These are phyloP conservation scores for Acanthamoeba quina DNA, from an alignment of 208 protist species.

Conservation along the genomic window DNA sequence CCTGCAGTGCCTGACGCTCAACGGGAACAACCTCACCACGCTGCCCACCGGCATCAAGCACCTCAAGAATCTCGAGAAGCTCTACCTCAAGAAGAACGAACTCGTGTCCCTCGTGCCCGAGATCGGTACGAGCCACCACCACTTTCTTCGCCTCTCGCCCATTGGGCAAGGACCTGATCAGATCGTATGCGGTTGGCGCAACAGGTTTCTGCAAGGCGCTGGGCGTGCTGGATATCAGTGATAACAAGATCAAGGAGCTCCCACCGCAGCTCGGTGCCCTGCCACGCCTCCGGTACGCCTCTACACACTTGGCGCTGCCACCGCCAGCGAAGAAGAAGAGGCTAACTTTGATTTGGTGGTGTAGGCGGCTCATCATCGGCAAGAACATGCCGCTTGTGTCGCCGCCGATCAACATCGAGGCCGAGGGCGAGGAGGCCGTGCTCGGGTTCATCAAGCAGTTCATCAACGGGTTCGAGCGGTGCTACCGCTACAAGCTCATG, in stretches of 20 bases:
- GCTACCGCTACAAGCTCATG: constrained; percentile 73
- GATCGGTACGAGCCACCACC: not conserved
- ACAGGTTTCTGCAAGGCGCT: constrained; percentile 34
- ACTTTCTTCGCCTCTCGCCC: too few species aligned
- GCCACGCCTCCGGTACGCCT: constrained; percentile 2
- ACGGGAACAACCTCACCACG: constrained; percentile 22
- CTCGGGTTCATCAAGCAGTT: constrained; percentile 41
- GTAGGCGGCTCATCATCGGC: constrained; percentile 24
- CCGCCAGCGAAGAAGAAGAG: not conserved
- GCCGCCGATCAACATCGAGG: constrained; percentile 29
- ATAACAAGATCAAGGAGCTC: constrained; percentile 65
- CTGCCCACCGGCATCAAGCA: constrained; percentile 38
- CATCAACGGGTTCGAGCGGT: constrained; percentile 64
- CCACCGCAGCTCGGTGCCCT: constrained; percentile 37
- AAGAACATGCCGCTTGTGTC: constrained; percentile 54
- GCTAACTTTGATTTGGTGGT: not conserved
- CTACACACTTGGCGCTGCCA: not conserved
- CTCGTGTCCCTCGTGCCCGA: constrained; percentile 24
- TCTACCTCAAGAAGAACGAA: constrained; percentile 29
- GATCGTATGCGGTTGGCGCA: not conserved
- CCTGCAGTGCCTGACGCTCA: constrained; percentile 39
- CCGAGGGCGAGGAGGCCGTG: constrained; percentile 41
- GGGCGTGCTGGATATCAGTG: constrained; percentile 33
- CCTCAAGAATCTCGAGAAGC: constrained; percentile 57
- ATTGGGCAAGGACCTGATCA: not conserved